Base-by-base conservation (phyloP, 441 rosid species). In the Adansonia madagascariensis region DNA sequence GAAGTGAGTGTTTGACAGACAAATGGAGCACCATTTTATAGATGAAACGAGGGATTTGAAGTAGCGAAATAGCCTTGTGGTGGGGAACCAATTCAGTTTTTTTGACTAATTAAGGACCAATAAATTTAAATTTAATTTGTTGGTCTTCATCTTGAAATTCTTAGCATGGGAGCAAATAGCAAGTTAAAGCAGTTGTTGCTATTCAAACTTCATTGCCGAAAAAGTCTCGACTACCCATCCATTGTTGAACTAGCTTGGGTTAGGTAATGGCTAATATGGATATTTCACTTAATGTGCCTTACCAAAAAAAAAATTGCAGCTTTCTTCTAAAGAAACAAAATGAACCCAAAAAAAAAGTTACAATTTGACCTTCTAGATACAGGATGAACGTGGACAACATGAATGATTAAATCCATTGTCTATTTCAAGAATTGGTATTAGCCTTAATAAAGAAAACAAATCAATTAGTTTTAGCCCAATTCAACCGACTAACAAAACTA, bases 21-120 rank as follows among this genome's bases (percentile, higher is more conserved):
- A 44, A 68, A 24, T 14, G 50, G 18, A 3, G 79, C 76, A n/a
- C 43, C 24, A 70, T 52, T 49, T 71, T 31, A 80, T 55, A 43
- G 82, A 44, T 1, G 62, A 31, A 59, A 20, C 5, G 22, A 9
- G 14, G 68, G 5, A 11, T 15, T 44, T 1, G 53, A 62, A 41
- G 2, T 67, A 43, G 15, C 75, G 0, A 50, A 61, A 52, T 75
- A 64, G 15, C 73, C 77, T 62, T 17, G 71, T 17, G 24, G 12
- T 39, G 27, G 27, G 50, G 27, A 43, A 44, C 61, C 1, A 8
- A 3, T 56, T 3, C 18, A 0, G 1, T 4, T 7, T 49, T 31
- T 44, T 15, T 18, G 55, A 53, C 15, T 10, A 4, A 46, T 31
- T 39, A 3, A 22, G 20, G 12, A 50, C 59, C 20, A 69, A 56